Conservation (phyloP, 331 rosid genomes). For the Stylosanthes scabra region DNA sequence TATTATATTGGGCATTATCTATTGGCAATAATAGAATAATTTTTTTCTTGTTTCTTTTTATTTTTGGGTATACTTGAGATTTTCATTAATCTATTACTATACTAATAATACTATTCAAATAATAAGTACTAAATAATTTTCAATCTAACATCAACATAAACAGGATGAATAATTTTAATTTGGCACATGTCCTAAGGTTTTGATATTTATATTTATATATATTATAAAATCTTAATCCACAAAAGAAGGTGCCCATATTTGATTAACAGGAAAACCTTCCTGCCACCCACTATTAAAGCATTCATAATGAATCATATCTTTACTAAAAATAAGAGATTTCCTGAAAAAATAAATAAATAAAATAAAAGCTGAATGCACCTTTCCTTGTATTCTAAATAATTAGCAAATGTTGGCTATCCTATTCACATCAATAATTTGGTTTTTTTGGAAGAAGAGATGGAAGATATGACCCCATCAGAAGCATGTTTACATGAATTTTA, state of each 20-base stretch:
- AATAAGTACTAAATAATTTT: too few species aligned
- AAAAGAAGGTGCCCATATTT: neutral
- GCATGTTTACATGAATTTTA: slow-evolving; percentile 38
- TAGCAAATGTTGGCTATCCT: neutral
- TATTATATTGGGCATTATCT: too few species aligned
- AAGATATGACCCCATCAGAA: slow-evolving; percentile 39
- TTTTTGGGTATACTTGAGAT: too few species aligned
- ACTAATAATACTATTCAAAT: too few species aligned
- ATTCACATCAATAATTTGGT: slow-evolving; percentile 37
- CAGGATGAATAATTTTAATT: neutral
- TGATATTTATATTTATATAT: too few species aligned
- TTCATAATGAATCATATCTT: slow-evolving; percentile 16
- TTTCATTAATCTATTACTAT: too few species aligned
- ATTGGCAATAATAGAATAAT: too few species aligned
- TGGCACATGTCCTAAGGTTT: neutral
- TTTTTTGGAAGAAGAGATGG: slow-evolving; percentile 33
- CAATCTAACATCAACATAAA: too few species aligned
- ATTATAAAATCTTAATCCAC: neutral
- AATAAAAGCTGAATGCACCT: slow-evolving; percentile 22
- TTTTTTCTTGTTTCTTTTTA: too few species aligned
- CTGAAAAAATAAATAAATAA: neutral
- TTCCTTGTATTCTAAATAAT: slow-evolving; percentile 21
- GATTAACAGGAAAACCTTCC: neutral
- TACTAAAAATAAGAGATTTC: slow-evolving; percentile 5
- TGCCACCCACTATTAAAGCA: slow-evolving; percentile 9